A percentile compares a stretch with the other conserved stretches of the same genome.
These are phyloP conservation scores for Paecilomyces fulvus DNA, from an alignment of 2,329 filamentous ascomycete genomes.

Conservation along the genomic window DNA sequence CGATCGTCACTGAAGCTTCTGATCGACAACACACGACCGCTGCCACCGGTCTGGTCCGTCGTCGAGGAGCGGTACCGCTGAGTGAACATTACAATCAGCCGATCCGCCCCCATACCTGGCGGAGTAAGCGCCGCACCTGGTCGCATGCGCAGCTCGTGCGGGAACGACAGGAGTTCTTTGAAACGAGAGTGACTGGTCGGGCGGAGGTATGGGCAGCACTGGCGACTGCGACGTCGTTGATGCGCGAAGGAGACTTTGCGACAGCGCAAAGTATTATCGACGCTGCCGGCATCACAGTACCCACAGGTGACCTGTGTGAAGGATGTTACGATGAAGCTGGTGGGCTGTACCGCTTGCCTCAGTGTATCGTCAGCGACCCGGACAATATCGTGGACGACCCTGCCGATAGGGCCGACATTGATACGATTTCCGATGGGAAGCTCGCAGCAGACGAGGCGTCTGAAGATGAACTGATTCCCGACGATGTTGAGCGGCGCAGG, in stretches of 20 bases:
- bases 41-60: slow-evolving; percentile 3
- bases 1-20: slow-evolving; percentile 8
- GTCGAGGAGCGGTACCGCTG: slow-evolving; percentile 18
- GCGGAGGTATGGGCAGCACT: slow-evolving; percentile 75
- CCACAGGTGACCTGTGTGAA: slow-evolving; percentile 62
- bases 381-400: slow-evolving; percentile 40
- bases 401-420: slow-evolving; percentile 18
- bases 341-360: slow-evolving; percentile 60
- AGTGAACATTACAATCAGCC: slow-evolving; percentile 62
- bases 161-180: slow-evolving; percentile 79
- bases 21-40: slow-evolving; percentile 4
- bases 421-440: slow-evolving; percentile 23
- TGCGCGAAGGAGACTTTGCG: slow-evolving; percentile 54
- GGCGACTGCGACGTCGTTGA: slow-evolving; percentile 55
- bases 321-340: slow-evolving; percentile 66
- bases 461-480: slow-evolving; percentile 28
- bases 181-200: slow-evolving; percentile 72
- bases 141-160: slow-evolving; percentile 58
- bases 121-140: slow-evolving; percentile 56
- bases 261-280: slow-evolving; percentile 75
- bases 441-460: slow-evolving; percentile 30
- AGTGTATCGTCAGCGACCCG: slow-evolving; percentile 62
- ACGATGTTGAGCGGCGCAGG: slow-evolving; percentile 33
- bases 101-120: slow-evolving; percentile 58
- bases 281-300: slow-evolving; percentile 67